These are phyloP conservation scores for Panaeolus cyanescens DNA, from an alignment of 768 basidiomycete genomes.

Conservation along the genomic window DNA sequence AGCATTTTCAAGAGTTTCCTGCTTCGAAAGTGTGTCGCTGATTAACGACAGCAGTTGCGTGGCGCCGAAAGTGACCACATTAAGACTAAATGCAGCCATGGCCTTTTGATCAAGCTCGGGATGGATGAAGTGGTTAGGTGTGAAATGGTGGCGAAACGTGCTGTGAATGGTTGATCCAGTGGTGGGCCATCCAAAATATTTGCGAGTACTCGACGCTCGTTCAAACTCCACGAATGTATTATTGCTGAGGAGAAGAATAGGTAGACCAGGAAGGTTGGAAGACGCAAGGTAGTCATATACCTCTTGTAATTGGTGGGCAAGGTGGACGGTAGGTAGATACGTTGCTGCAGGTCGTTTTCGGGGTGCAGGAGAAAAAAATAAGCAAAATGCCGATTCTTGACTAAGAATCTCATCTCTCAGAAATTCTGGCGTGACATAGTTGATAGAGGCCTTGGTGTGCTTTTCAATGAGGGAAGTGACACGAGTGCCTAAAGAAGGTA, in stretches of 20 bases:
- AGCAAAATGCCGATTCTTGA: not conserved
- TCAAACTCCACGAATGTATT: conserved; percentile 28
- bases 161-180: not conserved
- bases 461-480: not conserved
- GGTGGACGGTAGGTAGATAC: not conserved
- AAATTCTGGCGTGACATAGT: conserved; percentile 24
- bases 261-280: conserved; percentile 24
- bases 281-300: conserved; percentile 26
- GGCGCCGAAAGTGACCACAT: conserved; percentile 22
- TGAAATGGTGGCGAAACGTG: conserved; percentile 23
- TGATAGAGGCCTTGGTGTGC: not conserved
- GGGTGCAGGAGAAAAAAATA: not conserved
- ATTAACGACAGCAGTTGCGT: not conserved
- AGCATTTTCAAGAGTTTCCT: not conserved
- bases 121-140: conserved; percentile 25
- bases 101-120: conserved; percentile 20
- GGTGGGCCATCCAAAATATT: conserved; percentile 27
- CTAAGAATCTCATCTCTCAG: conserved; percentile 24
- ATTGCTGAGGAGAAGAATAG: conserved; percentile 37
- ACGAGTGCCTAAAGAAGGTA: conserved; percentile 2
- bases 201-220: conserved; percentile 6
- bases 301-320: conserved; percentile 21
- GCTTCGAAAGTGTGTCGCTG: not conserved
- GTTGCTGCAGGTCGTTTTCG: not conserved
- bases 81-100: conserved; percentile 20